These are phyloP conservation scores for Silene coronaria DNA, from an alignment of 179 eudicot genomes.

Conservation along the genomic window DNA sequence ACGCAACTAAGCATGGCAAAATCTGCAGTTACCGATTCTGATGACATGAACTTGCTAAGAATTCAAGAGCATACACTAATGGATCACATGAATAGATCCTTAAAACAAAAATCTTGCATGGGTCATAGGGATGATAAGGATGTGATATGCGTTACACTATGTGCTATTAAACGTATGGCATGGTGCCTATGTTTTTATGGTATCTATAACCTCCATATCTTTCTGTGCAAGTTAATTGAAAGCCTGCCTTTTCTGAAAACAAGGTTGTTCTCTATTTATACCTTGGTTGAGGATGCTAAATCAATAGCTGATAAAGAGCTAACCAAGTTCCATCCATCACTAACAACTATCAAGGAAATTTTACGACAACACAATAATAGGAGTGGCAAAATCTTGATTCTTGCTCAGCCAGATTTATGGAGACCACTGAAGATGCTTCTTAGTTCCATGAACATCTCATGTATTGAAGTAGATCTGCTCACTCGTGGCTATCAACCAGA, in stretches of 20 bases:
- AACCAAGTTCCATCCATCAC: conserved; percentile 49
- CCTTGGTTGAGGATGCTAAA: conserved; percentile 41
- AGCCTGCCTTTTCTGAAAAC: conserved; percentile 30
- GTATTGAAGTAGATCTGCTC: conserved; percentile 24
- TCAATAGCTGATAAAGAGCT: conserved; percentile 39
- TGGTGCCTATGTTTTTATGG: conserved; percentile 66
- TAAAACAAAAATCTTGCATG: conserved; percentile 17
- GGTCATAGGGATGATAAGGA: conserved; percentile 26
- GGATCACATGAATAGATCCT: conserved; percentile 30
- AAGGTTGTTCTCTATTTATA: conserved; percentile 36
- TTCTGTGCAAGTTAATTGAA: conserved; percentile 34
- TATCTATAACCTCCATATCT: conserved; percentile 38
- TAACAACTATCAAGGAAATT: conserved; percentile 40
- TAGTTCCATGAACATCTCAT: conserved; percentile 39
- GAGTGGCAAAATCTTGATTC: conserved; percentile 39
- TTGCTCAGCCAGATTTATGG: conserved; percentile 59
- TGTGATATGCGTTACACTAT: conserved; percentile 31
- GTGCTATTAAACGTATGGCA: conserved; percentile 62
- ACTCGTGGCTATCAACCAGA: conserved; percentile 18
- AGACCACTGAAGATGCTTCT: conserved; percentile 45
- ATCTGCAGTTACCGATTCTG: conserved; percentile 21
- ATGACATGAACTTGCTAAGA: conserved; percentile 33
- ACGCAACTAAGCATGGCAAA: conserved; percentile 22
- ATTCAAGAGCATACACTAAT: conserved; percentile 46
- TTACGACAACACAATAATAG: conserved; percentile 29